These are phyloP conservation scores for Suillus discolor DNA, from an alignment of 768 basidiomycete species.

Conservation along the genomic window DNA sequence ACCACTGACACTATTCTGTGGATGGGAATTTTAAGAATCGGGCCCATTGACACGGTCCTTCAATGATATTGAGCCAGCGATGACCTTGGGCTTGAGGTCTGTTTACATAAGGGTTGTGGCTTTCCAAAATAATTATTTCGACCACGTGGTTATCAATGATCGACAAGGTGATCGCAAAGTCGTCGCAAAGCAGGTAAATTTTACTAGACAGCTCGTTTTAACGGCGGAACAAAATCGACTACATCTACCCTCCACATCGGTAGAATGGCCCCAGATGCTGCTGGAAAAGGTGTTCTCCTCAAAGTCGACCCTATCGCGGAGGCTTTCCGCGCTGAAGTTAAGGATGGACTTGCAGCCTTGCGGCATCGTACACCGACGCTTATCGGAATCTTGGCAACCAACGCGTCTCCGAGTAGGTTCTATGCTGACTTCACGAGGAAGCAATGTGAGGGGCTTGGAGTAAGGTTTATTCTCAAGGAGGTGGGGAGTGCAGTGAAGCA, in stretches of 20 bases:
- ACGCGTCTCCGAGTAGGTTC: slow-evolving; percentile 73
- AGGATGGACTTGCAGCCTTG: slow-evolving; percentile 39
- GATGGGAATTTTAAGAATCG: background rate
- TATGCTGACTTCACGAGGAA: slow-evolving; percentile 92
- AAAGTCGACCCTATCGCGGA: slow-evolving; percentile 79
- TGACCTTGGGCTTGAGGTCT: background rate
- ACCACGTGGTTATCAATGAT: slow-evolving; percentile 7
- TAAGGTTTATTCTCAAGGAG: slow-evolving; percentile 79
- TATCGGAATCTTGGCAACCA: slow-evolving; percentile 89
- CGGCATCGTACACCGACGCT: slow-evolving; percentile 61
- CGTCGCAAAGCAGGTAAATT: background rate
- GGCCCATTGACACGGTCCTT: background rate
- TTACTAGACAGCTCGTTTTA: background rate
- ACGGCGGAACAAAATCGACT: background rate
- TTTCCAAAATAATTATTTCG: background rate
- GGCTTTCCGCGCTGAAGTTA: slow-evolving; percentile 72
- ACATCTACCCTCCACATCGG: background rate
- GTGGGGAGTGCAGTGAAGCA: slow-evolving; percentile 43
- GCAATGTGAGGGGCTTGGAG: slow-evolving; percentile 87
- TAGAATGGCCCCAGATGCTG: slow-evolving; percentile 31
- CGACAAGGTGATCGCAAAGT: background rate
- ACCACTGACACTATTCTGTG: background rate
- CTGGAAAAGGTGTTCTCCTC: slow-evolving; percentile 73
- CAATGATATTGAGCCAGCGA: background rate
- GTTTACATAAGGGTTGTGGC: background rate